Base-by-base conservation (phyloP, 768 basidiomycete species). In the Harrya chromipes region DNA sequence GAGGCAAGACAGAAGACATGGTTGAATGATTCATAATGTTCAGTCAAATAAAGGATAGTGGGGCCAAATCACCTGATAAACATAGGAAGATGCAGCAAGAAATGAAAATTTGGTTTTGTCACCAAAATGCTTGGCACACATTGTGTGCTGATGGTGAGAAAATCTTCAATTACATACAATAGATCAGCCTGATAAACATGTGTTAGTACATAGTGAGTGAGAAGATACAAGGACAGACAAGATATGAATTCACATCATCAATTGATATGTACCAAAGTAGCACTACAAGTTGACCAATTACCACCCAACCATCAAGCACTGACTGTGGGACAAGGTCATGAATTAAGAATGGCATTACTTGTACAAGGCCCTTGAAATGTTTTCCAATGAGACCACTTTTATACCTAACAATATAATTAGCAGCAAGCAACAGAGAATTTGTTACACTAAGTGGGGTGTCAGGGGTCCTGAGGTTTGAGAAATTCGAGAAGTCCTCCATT, bases 211-310 rank as follows among this genome's bases (percentile, higher is more conserved):
- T n/a, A 6, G 19, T 21, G 13, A 46, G 24, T 24, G 24, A 31
- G 17, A 24, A 4, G 19, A 14, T 10, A 4, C 43, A 51, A 3
- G 40, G 27, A 47, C 46, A 23, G 1, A 71, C 64, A 4, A 71
- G 20, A 54, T 76, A 78, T 17, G 58, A 41, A 5, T 71, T 60
- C n/a, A 61, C 55, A 41, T 77, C 54, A 0, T 53, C 40, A 19
- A 78, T 78, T 51, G 68, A 64, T 0, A 67, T 64, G 10, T 73
- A 53, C 77, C 77, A 79, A 0, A 78, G 55, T 0, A 76, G 58
- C 0, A 73, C 68, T 0, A 63, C 38, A 0, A 78, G 64, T 12
- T 65, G 59, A 0, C 72, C 72, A 14, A 72, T 55, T 0, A 70
- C 60, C 13, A 64, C 63, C 35, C 66, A 71, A 0, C 68, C 52